Evolutionary conservation across 371 early-diverging fungal genomes (phyloP).

Genomic region (Rhizopus stolonifer): DNA sequence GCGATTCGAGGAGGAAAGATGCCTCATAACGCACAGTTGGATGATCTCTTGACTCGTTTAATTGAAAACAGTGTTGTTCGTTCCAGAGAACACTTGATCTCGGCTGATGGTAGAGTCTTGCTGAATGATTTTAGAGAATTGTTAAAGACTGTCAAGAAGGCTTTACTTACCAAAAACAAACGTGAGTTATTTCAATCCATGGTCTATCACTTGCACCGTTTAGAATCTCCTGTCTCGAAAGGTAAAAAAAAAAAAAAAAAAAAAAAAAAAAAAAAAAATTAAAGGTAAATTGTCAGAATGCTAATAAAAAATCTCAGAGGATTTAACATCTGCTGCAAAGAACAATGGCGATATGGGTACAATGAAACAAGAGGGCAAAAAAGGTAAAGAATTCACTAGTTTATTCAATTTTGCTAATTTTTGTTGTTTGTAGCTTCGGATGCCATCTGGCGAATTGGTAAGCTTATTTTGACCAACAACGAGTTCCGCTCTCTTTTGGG

Average conservation of each 20-base stretch:
- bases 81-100: slow-evolving; percentile 46
- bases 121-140: slow-evolving; percentile 49
- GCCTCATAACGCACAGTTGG: slow-evolving; percentile 61
- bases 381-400: slow-evolving; percentile 28
- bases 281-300: neutral
- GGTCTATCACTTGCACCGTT: slow-evolving; percentile 49
- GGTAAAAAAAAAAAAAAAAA: slow-evolving; percentile 19
- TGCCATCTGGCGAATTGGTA: slow-evolving; percentile 42
- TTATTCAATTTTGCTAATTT: neutral
- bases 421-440: slow-evolving; percentile 35
- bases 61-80: slow-evolving; percentile 39
- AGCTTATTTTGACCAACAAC: slow-evolving; percentile 48
- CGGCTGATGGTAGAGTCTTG: slow-evolving; percentile 46
- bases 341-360: neutral
- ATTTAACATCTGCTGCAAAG: neutral
- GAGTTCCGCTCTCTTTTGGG: slow-evolving; percentile 53
- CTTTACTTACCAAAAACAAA: slow-evolving; percentile 53
- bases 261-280: too few species aligned
- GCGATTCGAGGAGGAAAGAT: slow-evolving; percentile 59
- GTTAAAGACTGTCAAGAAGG: slow-evolving; percentile 38
- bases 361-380: slow-evolving; percentile 24
- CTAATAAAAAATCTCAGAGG: neutral
- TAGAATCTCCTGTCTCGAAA: slow-evolving; percentile 21
- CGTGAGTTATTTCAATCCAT: slow-evolving; percentile 63
- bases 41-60: slow-evolving; percentile 44